Percentiles rank a stretch among this genome's conserved stretches.
Evolutionary conservation across 2,329 filamentous ascomycete species (phyloP).

Genomic region (Ilyonectria robusta): DNA sequence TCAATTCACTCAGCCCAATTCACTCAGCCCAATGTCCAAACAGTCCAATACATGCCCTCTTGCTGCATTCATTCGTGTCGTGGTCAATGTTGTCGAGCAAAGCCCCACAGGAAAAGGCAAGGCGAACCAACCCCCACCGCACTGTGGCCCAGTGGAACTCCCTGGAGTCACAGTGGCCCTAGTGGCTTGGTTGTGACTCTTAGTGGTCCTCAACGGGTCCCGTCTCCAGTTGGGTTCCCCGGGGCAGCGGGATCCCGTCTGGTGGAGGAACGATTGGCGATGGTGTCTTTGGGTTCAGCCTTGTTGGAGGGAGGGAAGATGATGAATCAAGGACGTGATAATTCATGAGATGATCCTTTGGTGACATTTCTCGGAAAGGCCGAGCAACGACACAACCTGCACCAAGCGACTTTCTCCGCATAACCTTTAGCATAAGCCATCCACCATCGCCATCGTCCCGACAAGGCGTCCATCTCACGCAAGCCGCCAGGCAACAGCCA

Average conservation of each 20-base stretch:
- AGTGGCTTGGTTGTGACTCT: conserved; percentile 9
- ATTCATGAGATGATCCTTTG: background rate
- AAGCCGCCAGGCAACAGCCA: conserved; percentile 33
- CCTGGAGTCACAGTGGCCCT: conserved; percentile 28
- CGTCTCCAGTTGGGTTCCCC: conserved; percentile 29
- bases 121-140: conserved; percentile 43
- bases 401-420: background rate
- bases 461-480: conserved; percentile 29
- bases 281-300: conserved; percentile 42
- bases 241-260: conserved; percentile 15
- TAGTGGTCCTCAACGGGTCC: conserved; percentile 27
- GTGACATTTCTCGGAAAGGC: background rate
- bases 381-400: no score
- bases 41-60: background rate
- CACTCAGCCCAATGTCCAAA: no score
- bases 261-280: conserved; percentile 28
- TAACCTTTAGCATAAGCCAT: conserved; percentile 18
- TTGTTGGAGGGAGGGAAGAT: conserved; percentile 28
- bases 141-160: conserved; percentile 36
- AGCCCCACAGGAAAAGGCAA: conserved; percentile 33
- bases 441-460: conserved; percentile 13
- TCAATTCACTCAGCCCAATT: no score
- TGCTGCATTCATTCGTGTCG: background rate
- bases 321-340: no score
- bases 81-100: conserved; percentile 4